A percentile compares a stretch with the other conserved stretches of the same genome.
phyloP scores from a whole-genome alignment of 169 alveolate genomes.

The Eimeria falciformis region DNA sequence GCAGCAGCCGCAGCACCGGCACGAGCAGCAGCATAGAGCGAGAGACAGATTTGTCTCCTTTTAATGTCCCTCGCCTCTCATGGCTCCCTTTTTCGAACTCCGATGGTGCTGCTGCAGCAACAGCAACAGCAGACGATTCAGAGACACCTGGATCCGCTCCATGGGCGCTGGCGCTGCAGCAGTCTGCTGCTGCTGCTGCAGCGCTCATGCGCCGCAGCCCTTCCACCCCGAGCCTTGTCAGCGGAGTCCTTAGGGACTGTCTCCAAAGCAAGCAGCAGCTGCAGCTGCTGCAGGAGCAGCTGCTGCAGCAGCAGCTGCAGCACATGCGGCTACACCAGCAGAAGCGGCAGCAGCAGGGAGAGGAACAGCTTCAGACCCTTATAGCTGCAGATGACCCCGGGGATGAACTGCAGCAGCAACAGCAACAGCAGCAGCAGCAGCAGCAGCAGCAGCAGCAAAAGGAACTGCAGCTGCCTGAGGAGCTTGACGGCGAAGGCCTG shows the following conservation, averaged over 20 bases:
- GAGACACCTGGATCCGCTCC: conserved; percentile 2
- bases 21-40: conserved; percentile 31
- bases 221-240: conserved; percentile 42
- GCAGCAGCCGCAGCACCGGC: conserved; percentile 66
- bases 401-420: background rate
- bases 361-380: background rate
- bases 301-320: conserved; percentile 56
- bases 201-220: conserved; percentile 64
- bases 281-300: conserved; percentile 55
- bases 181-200: conserved; percentile 60
- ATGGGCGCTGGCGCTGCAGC: conserved; percentile 62
- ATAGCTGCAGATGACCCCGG: background rate
- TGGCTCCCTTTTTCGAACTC: background rate
- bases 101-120: background rate
- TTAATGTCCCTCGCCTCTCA: background rate
- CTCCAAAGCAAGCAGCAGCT: conserved; percentile 41
- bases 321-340: conserved; percentile 7
- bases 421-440: conserved; percentile 2
- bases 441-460: conserved; percentile 6
- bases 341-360: conserved; percentile 31
- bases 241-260: conserved; percentile 50
- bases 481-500: background rate
- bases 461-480: background rate
- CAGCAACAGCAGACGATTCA: conserved; percentile 26
- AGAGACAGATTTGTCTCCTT: background rate